Base-by-base conservation (phyloP, 805 yeast species). In the Candida qinlingensis region DNA sequence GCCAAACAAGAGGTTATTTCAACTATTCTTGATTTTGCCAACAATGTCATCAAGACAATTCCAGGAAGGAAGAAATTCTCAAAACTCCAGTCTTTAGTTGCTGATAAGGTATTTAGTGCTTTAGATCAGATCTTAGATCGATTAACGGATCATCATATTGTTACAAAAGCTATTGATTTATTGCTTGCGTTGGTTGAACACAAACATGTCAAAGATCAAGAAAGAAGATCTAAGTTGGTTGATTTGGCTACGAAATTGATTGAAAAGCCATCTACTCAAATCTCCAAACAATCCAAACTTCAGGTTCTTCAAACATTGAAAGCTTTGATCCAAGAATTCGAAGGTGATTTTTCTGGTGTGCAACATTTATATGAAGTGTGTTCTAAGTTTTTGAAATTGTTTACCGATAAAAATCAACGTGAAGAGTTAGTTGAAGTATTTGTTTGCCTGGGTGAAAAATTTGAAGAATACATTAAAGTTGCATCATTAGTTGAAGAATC, bases 1-100 rank as follows among this genome's bases (percentile, higher is more conserved):
- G 83, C 85, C 3, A 91, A 90, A 59, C 88, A 82, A 37, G 50
- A 80, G 1, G 96, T 89, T 3, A 58, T 83, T 8, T 57, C 68
- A 3, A 64, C 69, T n/a, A 76, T 83, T 8, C 63, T 86, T 41
- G 77, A 76, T 34, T 85, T 85, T 55, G 67, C 80, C 35, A 64
- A 70, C 35, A 64, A 73, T 42, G 68, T 84, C 6, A 66, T 80
- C 38, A 62, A 70, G 3, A 67, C 66, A n/a, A 66, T 71, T 33
- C 60, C 71, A n/a, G 57, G 67, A 6, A 54, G 47, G 39, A 73
- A 72, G 38, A 77, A 75, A 13, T 80, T 72, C 54, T 69, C 71
- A 40, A 72, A 75, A 4, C 66, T 81, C 5, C 69, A 80, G 46
- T 77, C 83, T 1, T 59, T 80, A 12, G 72, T 85, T 13, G 82